phyloP scores from a whole-genome alignment of 768 basidiomycete genomes.

The Terana coerulea region DNA sequence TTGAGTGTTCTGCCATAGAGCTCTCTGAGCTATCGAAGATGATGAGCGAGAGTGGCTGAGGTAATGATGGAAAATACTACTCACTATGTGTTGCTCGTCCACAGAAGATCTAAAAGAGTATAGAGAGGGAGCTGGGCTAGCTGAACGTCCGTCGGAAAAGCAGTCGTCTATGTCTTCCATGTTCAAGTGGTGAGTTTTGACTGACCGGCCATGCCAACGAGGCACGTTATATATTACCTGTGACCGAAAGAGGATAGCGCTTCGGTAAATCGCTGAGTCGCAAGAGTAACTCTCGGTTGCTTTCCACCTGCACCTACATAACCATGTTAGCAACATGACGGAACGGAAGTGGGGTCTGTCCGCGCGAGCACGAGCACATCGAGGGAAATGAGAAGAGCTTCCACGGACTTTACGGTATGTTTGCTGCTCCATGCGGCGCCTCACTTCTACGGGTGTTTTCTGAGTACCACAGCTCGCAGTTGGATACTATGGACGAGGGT shows the following conservation, averaged over 20 bases:
- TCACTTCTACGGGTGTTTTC: background rate
- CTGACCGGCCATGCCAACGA: background rate
- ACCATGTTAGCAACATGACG: background rate
- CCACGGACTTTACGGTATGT: conserved; percentile 10
- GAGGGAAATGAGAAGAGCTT: background rate
- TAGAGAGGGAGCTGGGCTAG: conserved; percentile 27
- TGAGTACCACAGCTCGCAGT: background rate
- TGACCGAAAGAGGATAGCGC: background rate
- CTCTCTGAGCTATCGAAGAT: conserved; percentile 19
- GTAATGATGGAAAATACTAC: background rate
- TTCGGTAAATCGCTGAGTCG: background rate
- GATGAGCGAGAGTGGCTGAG: background rate
- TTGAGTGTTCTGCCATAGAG: conserved; percentile 28
- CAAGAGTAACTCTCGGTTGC: conserved; percentile 1
- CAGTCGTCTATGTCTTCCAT: conserved; percentile 7
- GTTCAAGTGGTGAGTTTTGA: background rate
- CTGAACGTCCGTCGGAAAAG: conserved; percentile 14
- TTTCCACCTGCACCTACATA: background rate
- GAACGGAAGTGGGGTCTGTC: background rate
- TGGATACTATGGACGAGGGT: background rate
- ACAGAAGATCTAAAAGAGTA: conserved; percentile 29
- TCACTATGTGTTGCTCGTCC: conserved; percentile 25
- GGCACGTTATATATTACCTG: conserved; percentile 10
- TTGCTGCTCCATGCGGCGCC: conserved; percentile 4
- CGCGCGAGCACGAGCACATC: background rate